Percentiles rank a stretch among this genome's conserved stretches.
Conservation (phyloP, 768 basidiomycete species). For the Suillus cothurnatus region DNA sequence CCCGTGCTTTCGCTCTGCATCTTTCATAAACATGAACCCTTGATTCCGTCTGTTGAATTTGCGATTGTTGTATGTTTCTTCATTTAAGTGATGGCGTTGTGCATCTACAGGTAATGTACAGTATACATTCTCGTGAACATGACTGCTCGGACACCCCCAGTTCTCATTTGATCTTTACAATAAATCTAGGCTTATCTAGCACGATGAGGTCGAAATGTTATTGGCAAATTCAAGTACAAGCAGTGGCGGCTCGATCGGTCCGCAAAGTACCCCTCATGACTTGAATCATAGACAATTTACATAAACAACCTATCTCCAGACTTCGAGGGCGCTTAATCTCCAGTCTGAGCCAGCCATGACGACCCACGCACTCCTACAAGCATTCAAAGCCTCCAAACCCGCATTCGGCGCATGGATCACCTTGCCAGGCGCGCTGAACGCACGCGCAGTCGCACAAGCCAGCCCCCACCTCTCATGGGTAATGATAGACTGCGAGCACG, state of each 20-base stretch:
- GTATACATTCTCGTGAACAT: not conserved
- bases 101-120: not conserved
- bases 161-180: not conserved
- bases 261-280: conserved; percentile 9
- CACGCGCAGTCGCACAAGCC: conserved; percentile 58
- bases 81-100: not conserved
- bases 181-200: not conserved
- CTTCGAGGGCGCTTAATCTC: not conserved
- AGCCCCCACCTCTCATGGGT: conserved; percentile 63
- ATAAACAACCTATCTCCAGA: not conserved
- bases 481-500: conserved; percentile 70
- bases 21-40: not conserved
- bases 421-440: conserved; percentile 57
- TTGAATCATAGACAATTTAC: not conserved
- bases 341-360: conserved; percentile 39
- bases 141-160: not conserved
- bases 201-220: not conserved
- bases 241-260: conserved; percentile 1
- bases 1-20: not conserved
- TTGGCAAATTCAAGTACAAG: not conserved
- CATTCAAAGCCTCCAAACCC: conserved; percentile 56
- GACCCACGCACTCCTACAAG: conserved; percentile 52
- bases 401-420: conserved; percentile 73
- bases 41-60: not conserved
- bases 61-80: not conserved